Percentiles rank a stretch among this genome's conserved stretches.
Evolutionary conservation across 345 rosid genomes (phyloP).

Genomic region (Noccaea bulbosa): DNA sequence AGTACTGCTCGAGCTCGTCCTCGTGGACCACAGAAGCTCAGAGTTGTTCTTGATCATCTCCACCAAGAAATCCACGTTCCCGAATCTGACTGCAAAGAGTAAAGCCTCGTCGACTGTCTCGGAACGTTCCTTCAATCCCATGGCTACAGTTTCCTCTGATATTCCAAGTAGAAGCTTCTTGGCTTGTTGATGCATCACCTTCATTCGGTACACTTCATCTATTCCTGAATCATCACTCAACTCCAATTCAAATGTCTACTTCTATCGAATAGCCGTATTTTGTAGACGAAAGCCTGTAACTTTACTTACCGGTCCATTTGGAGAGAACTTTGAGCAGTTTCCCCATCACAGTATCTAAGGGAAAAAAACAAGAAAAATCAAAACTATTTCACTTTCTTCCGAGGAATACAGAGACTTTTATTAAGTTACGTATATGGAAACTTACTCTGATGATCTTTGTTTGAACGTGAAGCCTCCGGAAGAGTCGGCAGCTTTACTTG

Average conservation of each 20-base stretch:
- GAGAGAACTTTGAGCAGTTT: constrained; percentile 34
- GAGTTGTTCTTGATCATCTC: constrained; percentile 44
- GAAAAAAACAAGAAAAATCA: neutral
- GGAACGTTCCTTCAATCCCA: constrained; percentile 38
- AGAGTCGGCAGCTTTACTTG: constrained; percentile 40
- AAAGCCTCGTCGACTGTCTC: constrained; percentile 40
- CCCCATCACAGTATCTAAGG: constrained; percentile 31
- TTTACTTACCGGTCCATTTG: constrained; percentile 36
- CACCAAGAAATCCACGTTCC: constrained; percentile 40
- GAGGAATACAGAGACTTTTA: neutral
- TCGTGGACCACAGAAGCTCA: constrained; percentile 41
- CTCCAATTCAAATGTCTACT: neutral
- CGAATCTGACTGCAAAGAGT: constrained; percentile 40
- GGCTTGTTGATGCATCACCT: constrained; percentile 41
- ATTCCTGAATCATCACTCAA: constrained; percentile 32
- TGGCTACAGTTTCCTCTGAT: constrained; percentile 31
- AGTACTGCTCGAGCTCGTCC: constrained; percentile 39
- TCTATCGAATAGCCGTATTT: neutral
- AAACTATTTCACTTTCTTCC: neutral
- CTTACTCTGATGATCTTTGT: constrained; percentile 33
- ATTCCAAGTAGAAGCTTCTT: constrained; percentile 36
- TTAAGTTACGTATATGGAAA: constrained; percentile 3
- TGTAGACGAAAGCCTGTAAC: neutral
- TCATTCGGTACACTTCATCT: constrained; percentile 35
- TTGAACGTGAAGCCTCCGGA: constrained; percentile 34